A percentile compares a stretch with the other conserved stretches of the same genome.
Conservation (phyloP, 345 rosid species). For the thale cress (Arabidopsis thaliana) region TAIR10.1 NC_003075.7:13557501-13558000, state of each 20-base stretch:
- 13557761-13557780: constrained; percentile 50
- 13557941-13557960: background rate
- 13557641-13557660: constrained; percentile 72
- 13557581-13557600: constrained; percentile 58
- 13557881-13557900: constrained; percentile 9
- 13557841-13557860: background rate
- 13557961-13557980: background rate
- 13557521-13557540: constrained; percentile 64
- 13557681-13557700: constrained; percentile 53
- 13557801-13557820: constrained; percentile 13
- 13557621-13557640: constrained; percentile 72
- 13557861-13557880: background rate
- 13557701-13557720: constrained; percentile 43
- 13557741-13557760: constrained; percentile 85
- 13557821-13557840: constrained; percentile 23
- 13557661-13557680: constrained; percentile 63
- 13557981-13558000: background rate
- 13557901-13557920: background rate
- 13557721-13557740: constrained; percentile 47
- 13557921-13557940: constrained; percentile 11
- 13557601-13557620: constrained; percentile 80
- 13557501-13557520: constrained; percentile 95
- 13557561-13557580: constrained; percentile 51
- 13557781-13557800: constrained; percentile 7
- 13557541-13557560: constrained; percentile 45